Evolutionary conservation across 73 alveolate species (phyloP), one percentile per base, ranked within the genome.

Genomic region (Paramecium tetraurelia): DNA sequence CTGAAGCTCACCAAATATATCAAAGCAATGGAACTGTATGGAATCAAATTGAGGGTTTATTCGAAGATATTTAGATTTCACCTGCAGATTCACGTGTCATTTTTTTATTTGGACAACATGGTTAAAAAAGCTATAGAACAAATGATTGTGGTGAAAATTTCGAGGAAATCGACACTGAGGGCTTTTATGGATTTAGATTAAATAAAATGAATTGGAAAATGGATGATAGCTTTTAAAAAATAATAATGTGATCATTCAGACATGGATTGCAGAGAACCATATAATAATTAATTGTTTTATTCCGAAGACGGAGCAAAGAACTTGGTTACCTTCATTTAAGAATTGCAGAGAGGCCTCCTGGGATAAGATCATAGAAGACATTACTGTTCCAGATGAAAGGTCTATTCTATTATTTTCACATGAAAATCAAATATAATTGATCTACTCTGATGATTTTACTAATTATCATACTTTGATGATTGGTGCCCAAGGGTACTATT

Each of bases 81-180:
- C 90, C 90, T 11, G 90, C 90, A 12, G 57, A 80, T 80, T 80
- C 90, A 80, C 35, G 57, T 29, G 90, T 80, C 16, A 46, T 80
- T 0, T 80, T n/a, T 41, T 24, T 80, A 24, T 44, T 80, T 46
- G 90, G 90, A 20, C 57, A 72, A 43, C 1, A 63, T 22, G 84
- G 84, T 31, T 33, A 29, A 16, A 80, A 80, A 41, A 80, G 90
- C 57, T 80, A 40, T 80, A 80, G 90, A 80, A 31, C 90, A 43
- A 48, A 80, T 44, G 46, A 80, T 80, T 80, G 90, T 80, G 90
- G 90, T 11, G 90, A 80, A 48, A 48, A 21, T 11, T 80, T 80
- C 18, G 76, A 44, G 16, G 75, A 41, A 80, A 43, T 80, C 6
- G 33, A 80, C 16, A 80, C 76, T 5, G 90, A 80, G 16, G 90